Evolutionary conservation across 1,284 basidiomycete genomes (phyloP).

Genomic region (Papiliotrema flavescens): DNA sequence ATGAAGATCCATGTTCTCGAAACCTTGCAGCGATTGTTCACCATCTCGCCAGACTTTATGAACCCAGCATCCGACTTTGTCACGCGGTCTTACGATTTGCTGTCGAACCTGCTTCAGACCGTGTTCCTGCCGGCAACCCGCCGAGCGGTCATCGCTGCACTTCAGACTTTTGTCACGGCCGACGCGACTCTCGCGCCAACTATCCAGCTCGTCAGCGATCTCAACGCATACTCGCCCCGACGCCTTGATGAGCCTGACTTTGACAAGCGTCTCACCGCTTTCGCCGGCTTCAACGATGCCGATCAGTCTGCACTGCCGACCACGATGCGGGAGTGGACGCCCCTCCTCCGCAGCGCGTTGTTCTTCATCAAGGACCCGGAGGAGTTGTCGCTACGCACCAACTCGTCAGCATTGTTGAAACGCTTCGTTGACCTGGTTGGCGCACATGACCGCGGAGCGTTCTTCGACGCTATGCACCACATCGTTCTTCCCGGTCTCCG

Average conservation of each 20-base stretch:
- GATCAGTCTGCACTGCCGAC: constrained; percentile 48
- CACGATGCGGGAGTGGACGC: constrained; percentile 60
- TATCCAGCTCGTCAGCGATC: constrained; percentile 59
- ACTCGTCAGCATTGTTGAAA: constrained; percentile 71
- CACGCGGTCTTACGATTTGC: constrained; percentile 60
- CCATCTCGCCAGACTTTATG: constrained; percentile 65
- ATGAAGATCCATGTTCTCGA: constrained; percentile 79
- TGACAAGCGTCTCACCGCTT: constrained; percentile 76
- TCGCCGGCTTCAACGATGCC: constrained; percentile 62
- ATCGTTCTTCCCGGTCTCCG: constrained; percentile 79
- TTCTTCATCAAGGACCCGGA: constrained; percentile 84
- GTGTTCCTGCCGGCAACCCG: constrained; percentile 69
- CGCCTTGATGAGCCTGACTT: constrained; percentile 92
- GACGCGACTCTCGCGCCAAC: constrained; percentile 55
- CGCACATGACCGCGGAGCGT: constrained; percentile 52
- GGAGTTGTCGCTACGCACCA: constrained; percentile 83
- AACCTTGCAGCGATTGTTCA: constrained; percentile 70
- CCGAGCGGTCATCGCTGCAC: constrained; percentile 62
- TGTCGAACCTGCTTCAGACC: constrained; percentile 72
- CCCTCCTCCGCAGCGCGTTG: constrained; percentile 78
- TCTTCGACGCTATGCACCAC: constrained; percentile 57
- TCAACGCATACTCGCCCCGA: constrained; percentile 82
- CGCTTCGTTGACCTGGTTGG: constrained; percentile 68
- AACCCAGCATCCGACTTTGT: constrained; percentile 57
- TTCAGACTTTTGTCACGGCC: constrained; percentile 59